Conservation (phyloP, 768 basidiomycete species). For the Boletus coccyginus region DNA sequence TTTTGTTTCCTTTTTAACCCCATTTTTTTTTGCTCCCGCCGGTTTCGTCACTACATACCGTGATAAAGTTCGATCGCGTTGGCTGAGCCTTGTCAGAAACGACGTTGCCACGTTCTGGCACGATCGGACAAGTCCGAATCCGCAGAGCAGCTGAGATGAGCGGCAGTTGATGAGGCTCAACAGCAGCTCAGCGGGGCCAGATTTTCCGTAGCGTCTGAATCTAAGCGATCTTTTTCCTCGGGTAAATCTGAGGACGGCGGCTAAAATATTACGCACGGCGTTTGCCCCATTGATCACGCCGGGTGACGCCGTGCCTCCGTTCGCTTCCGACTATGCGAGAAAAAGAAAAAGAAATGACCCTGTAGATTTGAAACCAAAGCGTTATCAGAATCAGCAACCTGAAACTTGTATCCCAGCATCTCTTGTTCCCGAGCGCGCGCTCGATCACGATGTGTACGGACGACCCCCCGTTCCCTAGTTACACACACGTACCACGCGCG, state of each 20-base stretch:
- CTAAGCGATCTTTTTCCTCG: constrained; percentile 2
- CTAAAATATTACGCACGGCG: not conserved
- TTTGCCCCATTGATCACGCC: not conserved
- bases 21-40: constrained; percentile 4
- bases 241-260: not conserved
- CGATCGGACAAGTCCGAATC: not conserved
- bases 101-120: not conserved
- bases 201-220: not conserved
- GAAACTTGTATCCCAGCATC: constrained; percentile 15
- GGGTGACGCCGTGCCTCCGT: constrained; percentile 2
- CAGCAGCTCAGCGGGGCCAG: not conserved
- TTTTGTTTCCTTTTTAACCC: constrained; percentile 14
- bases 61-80: not conserved
- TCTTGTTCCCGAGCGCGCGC: not conserved
- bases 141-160: constrained; percentile 1
- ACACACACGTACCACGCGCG: not conserved
- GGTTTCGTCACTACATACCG: constrained; percentile 11
- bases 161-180: not conserved
- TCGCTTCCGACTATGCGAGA: constrained; percentile 23
- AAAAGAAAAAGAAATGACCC: constrained; percentile 8
- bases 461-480: constrained; percentile 9
- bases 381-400: constrained; percentile 5
- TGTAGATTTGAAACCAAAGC: constrained; percentile 18
- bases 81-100: not conserved
- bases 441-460: constrained; percentile 11